Evolutionary conservation across 176 grass and related monocot genomes (phyloP), one percentile per base, ranked within the genome.

Genomic region (Rhynchospora tenuis): DNA sequence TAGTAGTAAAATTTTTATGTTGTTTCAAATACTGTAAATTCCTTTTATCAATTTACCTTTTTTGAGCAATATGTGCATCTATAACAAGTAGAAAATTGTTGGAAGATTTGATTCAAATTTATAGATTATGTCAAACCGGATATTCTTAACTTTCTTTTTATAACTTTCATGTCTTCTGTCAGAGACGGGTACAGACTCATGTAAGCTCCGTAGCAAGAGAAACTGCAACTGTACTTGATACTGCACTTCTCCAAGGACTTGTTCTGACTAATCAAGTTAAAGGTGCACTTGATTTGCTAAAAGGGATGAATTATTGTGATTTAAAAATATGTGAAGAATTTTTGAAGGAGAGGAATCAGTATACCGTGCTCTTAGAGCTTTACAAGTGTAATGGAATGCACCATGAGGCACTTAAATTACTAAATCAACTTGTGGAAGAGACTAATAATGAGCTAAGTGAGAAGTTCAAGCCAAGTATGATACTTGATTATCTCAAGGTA

Each of bases 401-500:
- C 83, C 93, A 82, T 19, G 91, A 99, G 83, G 91, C 96, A 83
- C 93, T 99, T 76, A 86, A 89, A 73, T 90, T 99, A 46, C 89
- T 99, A 42, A 95, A 95, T 89, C 90, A 91, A 48, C 87, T 99
- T 82, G 92, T 99, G 57, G 88, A 99, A 83, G 89, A 99, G 88
- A 93, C 90, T 63, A 95, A 86, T 80, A 82, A 58, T n/a, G 81
- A 93, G 84, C 85, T 85, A 68, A 88, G 38, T 78, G 84, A 81
- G 90, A 99, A 93, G 61, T 92, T 99, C 82, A 91, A 84, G 83
- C 86, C 93, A 5, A 86, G 87, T 86, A 95, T 93, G 86, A 95
- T 99, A 78, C 89, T 99, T 48, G 93, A 95, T 48, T 99, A 99
- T 92, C 89, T 99, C 51, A 90, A 92, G 96, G 96, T 99, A 93